Conservation (phyloP, 2,329 filamentous ascomycete species). For the Pseudopithomyces chartarum region DNA sequence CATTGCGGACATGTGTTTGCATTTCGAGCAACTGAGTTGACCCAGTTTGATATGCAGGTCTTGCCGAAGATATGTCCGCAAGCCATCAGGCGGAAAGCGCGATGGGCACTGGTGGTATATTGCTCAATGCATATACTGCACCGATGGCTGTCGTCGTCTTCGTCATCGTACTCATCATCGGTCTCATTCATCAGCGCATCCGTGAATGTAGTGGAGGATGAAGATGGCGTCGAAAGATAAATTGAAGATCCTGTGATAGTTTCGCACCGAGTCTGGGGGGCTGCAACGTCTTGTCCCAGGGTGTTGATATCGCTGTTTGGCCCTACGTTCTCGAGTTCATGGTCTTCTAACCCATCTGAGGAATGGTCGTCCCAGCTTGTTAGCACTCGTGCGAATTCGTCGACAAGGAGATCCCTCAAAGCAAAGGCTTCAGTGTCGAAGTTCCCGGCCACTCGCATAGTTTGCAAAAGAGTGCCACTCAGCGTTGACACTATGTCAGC, state of each 20-base stretch:
- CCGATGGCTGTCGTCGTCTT: not conserved
- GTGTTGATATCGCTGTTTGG: slow-evolving; percentile 16
- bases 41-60: slow-evolving; percentile 14
- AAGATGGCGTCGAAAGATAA: not conserved
- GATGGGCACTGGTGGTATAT: slow-evolving; percentile 8
- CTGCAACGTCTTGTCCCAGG: slow-evolving; percentile 8
- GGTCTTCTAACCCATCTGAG: not conserved
- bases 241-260: not conserved
- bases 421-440: not conserved
- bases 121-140: slow-evolving; percentile 19
- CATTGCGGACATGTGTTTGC: slow-evolving; percentile 19
- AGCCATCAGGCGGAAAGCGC: slow-evolving; percentile 10
- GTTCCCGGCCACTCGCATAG: not conserved
- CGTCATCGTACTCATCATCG: not conserved
- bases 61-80: slow-evolving; percentile 18
- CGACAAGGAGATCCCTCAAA: not conserved
- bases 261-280: not conserved
- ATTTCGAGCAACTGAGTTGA: slow-evolving; percentile 15
- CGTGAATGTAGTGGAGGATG: not conserved
- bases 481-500: slow-evolving; percentile 1
- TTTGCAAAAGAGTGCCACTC: not conserved
- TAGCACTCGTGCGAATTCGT: not conserved
- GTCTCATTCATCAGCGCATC: not conserved
- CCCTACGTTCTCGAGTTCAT: slow-evolving; percentile 14
- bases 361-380: not conserved